Conservation (phyloP, 805 yeast genomes). For the Candida pini region DNA sequence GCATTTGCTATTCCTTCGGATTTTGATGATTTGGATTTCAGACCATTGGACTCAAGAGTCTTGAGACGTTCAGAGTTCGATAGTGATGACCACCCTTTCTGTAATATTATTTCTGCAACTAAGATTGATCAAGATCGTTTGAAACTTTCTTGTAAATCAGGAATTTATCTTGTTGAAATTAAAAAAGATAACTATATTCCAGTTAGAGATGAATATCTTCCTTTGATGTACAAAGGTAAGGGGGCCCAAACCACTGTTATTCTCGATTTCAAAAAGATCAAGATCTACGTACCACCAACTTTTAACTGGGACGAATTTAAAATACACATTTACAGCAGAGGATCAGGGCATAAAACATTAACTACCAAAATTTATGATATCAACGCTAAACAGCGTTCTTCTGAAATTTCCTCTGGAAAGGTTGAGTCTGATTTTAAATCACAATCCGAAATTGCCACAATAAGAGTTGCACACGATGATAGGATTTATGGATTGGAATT, state of each 20-base stretch:
- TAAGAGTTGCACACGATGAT: slow-evolving; percentile 65
- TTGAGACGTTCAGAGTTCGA: slow-evolving; percentile 28
- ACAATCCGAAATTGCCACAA: slow-evolving; percentile 31
- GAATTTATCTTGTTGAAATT: slow-evolving; percentile 73
- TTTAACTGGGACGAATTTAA: slow-evolving; percentile 34
- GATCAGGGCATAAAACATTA: no score
- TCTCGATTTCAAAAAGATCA: slow-evolving; percentile 44
- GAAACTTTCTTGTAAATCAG: slow-evolving; percentile 49
- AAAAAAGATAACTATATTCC: slow-evolving; percentile 57
- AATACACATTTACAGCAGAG: slow-evolving; percentile 50
- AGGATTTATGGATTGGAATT: slow-evolving; percentile 81
- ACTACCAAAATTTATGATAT: no score
- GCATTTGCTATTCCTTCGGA: slow-evolving; percentile 71
- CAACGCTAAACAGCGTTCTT: slow-evolving; percentile 20
- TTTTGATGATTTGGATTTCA: slow-evolving; percentile 35
- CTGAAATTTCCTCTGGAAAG: slow-evolving; percentile 14
- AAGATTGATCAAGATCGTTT: slow-evolving; percentile 42
- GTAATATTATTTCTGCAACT: slow-evolving; percentile 38
- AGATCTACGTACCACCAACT: slow-evolving; percentile 29
- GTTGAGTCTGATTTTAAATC: slow-evolving; percentile 12
- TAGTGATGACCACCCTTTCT: slow-evolving; percentile 26
- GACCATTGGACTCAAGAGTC: slow-evolving; percentile 24
- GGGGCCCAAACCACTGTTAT: slow-evolving; percentile 53
- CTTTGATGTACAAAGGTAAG: slow-evolving; percentile 47
- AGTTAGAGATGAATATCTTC: slow-evolving; percentile 56